phyloP scores from a whole-genome alignment of 345 rosid species.

The Linum usitatissimum region DNA sequence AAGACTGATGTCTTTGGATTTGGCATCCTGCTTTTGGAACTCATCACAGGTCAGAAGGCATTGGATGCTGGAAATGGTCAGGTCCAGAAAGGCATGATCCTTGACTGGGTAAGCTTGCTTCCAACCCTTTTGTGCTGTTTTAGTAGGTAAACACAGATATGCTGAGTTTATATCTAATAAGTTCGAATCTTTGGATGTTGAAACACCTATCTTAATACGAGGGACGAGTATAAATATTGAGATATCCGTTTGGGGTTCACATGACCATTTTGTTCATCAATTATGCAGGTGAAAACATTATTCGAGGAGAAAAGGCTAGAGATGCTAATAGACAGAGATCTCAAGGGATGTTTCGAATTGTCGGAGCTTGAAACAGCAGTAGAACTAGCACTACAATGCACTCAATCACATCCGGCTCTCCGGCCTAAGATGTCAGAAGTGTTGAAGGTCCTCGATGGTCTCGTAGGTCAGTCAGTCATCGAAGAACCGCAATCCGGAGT shows the following conservation, averaged over 20 bases:
- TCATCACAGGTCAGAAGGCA: conserved; percentile 85
- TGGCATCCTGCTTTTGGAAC: conserved; percentile 86
- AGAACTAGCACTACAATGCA: conserved; percentile 66
- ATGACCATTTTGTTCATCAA: neutral
- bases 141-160: too few species aligned
- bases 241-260: too few species aligned
- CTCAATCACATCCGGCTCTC: conserved; percentile 53
- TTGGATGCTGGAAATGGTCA: conserved; percentile 79
- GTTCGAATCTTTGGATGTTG: too few species aligned
- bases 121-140: neutral
- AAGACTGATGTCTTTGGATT: conserved; percentile 94
- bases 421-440: conserved; percentile 80
- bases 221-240: too few species aligned
- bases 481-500: conserved; percentile 35
- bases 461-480: conserved; percentile 41
- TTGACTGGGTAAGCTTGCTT: conserved; percentile 55
- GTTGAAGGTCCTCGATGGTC: conserved; percentile 56
- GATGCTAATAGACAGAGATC: conserved; percentile 62
- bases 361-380: conserved; percentile 55
- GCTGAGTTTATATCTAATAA: too few species aligned
- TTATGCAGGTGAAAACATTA: conserved; percentile 63
- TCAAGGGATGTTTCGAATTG: conserved; percentile 60
- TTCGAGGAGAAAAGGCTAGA: conserved; percentile 59
- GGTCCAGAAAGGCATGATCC: conserved; percentile 80
- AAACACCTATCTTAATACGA: too few species aligned